Evolutionary conservation across 1,284 basidiomycete species (phyloP), one percentile per base, ranked within the genome.

Genomic region (Fomitiporia mediterranea): DNA sequence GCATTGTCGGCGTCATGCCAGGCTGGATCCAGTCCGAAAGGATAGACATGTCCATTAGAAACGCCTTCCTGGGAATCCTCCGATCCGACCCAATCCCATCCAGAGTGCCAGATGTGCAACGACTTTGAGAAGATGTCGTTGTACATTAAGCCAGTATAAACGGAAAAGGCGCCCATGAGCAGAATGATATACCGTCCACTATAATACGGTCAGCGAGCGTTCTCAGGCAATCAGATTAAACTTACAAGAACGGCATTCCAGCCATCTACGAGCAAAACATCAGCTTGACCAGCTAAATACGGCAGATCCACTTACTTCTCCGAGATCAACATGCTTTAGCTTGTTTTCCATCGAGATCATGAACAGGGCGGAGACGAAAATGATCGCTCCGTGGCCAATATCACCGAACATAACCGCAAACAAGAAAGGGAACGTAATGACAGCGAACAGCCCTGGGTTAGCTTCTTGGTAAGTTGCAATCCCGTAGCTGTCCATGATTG

Each of bases 331-430:
- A 69, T 87, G 91, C 15, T 80, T 84, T 66, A 95, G 79, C 69
- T 83, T 86, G 68, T 81, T 84, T 74, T 99, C 97, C 44, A 82
- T 80, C 56, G 89, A 55, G 67, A 97, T 92, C 93, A 99, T 94
- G 60, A 81, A 82, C 5, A 86, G 62, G 1, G 92, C 95, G 21
- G 87, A 81, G 35, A 82, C 67, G 63, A 91, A 80, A 67, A 94
- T 89, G 68, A 99, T 85, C 60, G 86, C 75, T 42, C 94, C 97
- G 72, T 99, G 96, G 8, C 97, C 97, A 68, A 99, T 91, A 71
- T 99, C 96, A 67, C 96, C 97, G 70, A 99, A 99, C 96, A 99
- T 99, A 75, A 98, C 92, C 9, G 95, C 96, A 66, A 99, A 99
- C 65, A 99, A 74, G 84, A 99, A 99, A 0, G 97, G 97, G 81